Percentiles rank a stretch among this genome's conserved stretches.
These are phyloP conservation scores for Sinapis alba DNA, from an alignment of 441 rosid genomes.

Conservation along the genomic window DNA sequence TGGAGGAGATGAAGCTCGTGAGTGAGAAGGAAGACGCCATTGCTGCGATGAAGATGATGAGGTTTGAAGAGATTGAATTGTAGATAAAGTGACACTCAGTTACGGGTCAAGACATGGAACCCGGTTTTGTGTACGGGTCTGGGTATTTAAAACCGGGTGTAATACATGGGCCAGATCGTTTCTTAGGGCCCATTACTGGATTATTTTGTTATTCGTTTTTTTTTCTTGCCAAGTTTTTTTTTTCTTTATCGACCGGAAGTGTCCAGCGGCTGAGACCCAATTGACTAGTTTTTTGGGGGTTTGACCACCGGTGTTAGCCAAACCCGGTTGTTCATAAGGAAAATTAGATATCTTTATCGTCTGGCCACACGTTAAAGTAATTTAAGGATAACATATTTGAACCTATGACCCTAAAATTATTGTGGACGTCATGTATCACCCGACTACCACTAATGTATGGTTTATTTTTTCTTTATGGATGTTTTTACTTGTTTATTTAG, in stretches of 20 bases:
- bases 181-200: not conserved
- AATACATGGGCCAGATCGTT: not conserved
- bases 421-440: too few relatives aligned
- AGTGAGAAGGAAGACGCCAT: conserved; percentile 73
- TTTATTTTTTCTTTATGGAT: too few relatives aligned
- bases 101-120: conserved; percentile 22
- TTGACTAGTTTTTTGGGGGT: too few relatives aligned
- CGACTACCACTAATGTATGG: too few relatives aligned
- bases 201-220: not conserved
- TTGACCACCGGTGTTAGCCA: too few relatives aligned
- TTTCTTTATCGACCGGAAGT: too few relatives aligned
- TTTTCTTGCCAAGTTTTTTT: not conserved
- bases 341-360: too few relatives aligned
- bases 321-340: too few relatives aligned
- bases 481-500: not conserved
- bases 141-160: not conserved
- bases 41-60: conserved; percentile 24
- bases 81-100: conserved; percentile 33
- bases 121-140: not conserved
- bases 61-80: conserved; percentile 25
- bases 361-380: too few relatives aligned
- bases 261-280: too few relatives aligned
- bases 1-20: conserved; percentile 64
- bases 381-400: too few relatives aligned
- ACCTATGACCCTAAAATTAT: too few relatives aligned